phyloP scores from a whole-genome alignment of 345 rosid genomes.

The Acer yangbiense region DNA sequence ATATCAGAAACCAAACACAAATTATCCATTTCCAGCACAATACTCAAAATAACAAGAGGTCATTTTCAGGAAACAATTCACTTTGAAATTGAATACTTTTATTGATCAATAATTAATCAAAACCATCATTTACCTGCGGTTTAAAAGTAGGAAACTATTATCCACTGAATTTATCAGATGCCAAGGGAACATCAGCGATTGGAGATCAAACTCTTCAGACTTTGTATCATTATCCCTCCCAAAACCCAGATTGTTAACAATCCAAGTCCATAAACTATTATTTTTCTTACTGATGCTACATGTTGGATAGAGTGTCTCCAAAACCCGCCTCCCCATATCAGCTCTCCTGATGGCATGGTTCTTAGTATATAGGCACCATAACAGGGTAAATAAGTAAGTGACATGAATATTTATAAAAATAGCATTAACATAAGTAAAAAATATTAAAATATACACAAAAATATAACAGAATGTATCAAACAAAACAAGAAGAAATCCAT shows the following conservation, averaged over 20 bases:
- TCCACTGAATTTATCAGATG: slow-evolving; percentile 66
- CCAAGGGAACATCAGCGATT: slow-evolving; percentile 73
- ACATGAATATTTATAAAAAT: neutral
- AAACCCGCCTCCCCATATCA: slow-evolving; percentile 68
- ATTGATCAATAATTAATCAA: neutral
- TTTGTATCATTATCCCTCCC: slow-evolving; percentile 43
- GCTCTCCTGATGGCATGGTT: slow-evolving; percentile 95
- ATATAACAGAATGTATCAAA: neutral
- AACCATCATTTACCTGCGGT: slow-evolving; percentile 52
- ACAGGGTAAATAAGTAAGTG: slow-evolving; percentile 13
- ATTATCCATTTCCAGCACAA: neutral
- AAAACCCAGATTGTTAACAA: slow-evolving; percentile 58
- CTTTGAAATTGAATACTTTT: neutral
- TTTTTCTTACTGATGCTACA: slow-evolving; percentile 41
- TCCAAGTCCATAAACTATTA: slow-evolving; percentile 70
- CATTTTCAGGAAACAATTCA: neutral
- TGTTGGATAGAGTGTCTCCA: slow-evolving; percentile 84
- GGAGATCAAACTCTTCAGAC: slow-evolving; percentile 51
- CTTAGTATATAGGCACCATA: slow-evolving; percentile 39
- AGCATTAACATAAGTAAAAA: neutral
- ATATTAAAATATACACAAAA: neutral
- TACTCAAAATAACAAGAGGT: neutral
- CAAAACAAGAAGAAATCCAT: neutral
- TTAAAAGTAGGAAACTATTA: slow-evolving; percentile 49
- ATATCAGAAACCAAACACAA: neutral